Conservation (phyloP, 495 filamentous ascomycete species). For the Aspergillus bertholletiae region DNA sequence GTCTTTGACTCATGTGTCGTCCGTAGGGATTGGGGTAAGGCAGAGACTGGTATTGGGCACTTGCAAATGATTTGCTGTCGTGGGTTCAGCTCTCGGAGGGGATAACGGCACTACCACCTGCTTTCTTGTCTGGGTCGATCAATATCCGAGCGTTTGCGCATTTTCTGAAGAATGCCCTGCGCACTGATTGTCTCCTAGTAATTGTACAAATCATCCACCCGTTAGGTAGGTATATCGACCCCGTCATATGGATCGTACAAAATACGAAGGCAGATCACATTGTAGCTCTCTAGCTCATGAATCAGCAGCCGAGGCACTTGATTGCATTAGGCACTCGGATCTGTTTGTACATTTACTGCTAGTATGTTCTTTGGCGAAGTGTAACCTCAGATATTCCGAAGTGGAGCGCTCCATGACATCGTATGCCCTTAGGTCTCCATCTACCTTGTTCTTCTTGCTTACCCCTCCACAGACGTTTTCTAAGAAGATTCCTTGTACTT, state of each 20-base stretch:
- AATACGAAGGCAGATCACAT: not conserved
- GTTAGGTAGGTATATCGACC: not conserved
- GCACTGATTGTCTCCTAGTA: not conserved
- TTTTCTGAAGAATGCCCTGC: not conserved
- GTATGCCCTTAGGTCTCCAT: not conserved
- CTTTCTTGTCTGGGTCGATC: not conserved
- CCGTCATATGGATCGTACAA: not conserved
- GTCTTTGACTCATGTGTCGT: not conserved
- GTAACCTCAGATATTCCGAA: not conserved
- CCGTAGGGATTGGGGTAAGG: conserved; percentile 9
- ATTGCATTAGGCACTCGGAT: not conserved
- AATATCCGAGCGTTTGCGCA: not conserved
- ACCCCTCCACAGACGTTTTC: not conserved
- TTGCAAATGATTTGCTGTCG: not conserved
- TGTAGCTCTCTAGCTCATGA: not conserved
- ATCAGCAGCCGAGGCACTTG: not conserved
- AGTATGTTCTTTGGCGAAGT: not conserved
- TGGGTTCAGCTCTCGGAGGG: not conserved
- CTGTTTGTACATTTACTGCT: not conserved
- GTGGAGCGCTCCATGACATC: not conserved
- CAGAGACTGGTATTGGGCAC: conserved; percentile 5
- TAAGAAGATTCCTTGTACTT: not conserved
- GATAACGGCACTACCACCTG: not conserved
- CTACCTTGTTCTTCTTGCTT: not conserved
- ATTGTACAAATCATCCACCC: not conserved